A percentile compares a stretch with the other conserved stretches of the same genome.
These are phyloP conservation scores for Termitomyces sp. DNA, from an alignment of 768 basidiomycete species.

Conservation along the genomic window DNA sequence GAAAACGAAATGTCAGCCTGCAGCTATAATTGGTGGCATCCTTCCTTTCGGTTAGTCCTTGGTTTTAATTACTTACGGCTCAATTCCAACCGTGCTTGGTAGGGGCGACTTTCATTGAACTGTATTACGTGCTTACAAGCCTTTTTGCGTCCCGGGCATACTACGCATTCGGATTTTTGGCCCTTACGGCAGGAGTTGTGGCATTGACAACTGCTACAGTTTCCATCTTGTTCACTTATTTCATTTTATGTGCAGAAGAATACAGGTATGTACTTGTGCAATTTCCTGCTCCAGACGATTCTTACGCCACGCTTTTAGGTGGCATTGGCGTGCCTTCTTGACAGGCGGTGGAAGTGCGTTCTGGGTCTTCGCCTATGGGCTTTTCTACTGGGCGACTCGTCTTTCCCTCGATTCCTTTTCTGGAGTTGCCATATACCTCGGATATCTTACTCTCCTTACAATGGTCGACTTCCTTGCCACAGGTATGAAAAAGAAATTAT, in stretches of 20 bases:
- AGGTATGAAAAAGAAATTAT: slow-evolving; percentile 38
- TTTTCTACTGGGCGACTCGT: slow-evolving; percentile 85
- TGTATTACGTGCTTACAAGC: slow-evolving; percentile 88
- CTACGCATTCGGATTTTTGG: slow-evolving; percentile 95
- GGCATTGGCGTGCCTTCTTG: slow-evolving; percentile 96
- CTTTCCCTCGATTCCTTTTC: slow-evolving; percentile 82
- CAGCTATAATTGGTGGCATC: slow-evolving; percentile 82
- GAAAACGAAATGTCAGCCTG: slow-evolving; percentile 33
- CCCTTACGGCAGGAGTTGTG: slow-evolving; percentile 80
- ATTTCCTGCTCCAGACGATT: neutral
- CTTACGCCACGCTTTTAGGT: slow-evolving; percentile 38
- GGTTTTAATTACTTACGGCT: neutral
- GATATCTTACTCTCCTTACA: slow-evolving; percentile 81
- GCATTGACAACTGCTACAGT: slow-evolving; percentile 87
- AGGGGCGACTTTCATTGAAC: slow-evolving; percentile 94
- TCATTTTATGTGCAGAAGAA: slow-evolving; percentile 90
- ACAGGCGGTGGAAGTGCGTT: slow-evolving; percentile 89
- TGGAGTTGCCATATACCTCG: slow-evolving; percentile 81
- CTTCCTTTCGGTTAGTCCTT: slow-evolving; percentile 75
- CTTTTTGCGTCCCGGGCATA: slow-evolving; percentile 90
- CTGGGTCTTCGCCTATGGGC: slow-evolving; percentile 86
- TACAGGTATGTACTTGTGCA: slow-evolving; percentile 54
- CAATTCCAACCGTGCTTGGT: slow-evolving; percentile 1
- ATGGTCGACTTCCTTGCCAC: slow-evolving; percentile 87
- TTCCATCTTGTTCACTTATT: slow-evolving; percentile 85